These are phyloP conservation scores for Linnemannia hyalina DNA, from an alignment of 192 early-diverging fungal species.

Conservation along the genomic window DNA sequence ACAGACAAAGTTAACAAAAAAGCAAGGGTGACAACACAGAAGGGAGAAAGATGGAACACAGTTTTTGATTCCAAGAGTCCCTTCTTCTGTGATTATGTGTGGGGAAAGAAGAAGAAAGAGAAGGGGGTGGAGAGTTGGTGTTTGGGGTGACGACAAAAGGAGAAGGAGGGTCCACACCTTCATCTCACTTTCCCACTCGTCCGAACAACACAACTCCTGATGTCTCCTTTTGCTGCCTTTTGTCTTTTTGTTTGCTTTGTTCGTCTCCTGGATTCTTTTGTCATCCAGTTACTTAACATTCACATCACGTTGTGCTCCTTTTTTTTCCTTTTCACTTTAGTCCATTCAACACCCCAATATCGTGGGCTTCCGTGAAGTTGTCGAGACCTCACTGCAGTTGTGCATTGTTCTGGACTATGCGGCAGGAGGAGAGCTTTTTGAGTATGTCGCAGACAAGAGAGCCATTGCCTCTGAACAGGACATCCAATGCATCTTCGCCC, in stretches of 20 bases:
- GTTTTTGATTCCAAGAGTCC: no score
- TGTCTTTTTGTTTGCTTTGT: background rate
- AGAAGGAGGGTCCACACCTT: background rate
- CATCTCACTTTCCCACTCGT: background rate
- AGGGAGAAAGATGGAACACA: background rate
- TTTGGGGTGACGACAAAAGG: background rate
- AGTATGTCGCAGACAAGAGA: conserved; percentile 69
- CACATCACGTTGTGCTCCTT: background rate
- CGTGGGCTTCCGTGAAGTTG: conserved; percentile 69
- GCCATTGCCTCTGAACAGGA: conserved; percentile 60
- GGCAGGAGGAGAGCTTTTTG: conserved; percentile 81
- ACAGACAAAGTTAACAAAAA: background rate
- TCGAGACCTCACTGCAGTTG: conserved; percentile 72
- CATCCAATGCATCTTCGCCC: conserved; percentile 65
- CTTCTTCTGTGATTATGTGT: background rate
- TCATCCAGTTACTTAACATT: conserved; percentile 17
- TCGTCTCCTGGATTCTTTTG: conserved; percentile 13
- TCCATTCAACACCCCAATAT: conserved; percentile 78
- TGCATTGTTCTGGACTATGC: conserved; percentile 82
- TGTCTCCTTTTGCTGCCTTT: conserved; percentile 2
- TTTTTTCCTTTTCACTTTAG: conserved; percentile 40
- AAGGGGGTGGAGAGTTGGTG: background rate
- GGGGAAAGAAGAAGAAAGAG: background rate
- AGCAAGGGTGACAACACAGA: background rate
- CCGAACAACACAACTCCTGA: background rate